Percentiles rank a stretch among this genome's conserved stretches.
Conservation (phyloP, 2,329 filamentous ascomycete genomes). For the Colletotrichum costaricense region DNA sequence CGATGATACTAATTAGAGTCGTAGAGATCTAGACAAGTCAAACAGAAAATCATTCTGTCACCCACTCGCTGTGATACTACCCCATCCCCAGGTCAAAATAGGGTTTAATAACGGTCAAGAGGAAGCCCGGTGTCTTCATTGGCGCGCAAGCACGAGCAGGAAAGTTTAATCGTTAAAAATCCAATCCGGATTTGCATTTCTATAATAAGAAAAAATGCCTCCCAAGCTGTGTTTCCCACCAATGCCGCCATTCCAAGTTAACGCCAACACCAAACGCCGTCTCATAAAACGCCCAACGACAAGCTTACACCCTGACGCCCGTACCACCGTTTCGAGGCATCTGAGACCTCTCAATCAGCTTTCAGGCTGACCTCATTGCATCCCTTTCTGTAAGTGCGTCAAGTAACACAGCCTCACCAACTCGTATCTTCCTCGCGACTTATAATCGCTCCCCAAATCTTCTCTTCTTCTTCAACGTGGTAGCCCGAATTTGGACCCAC, state of each 20-base stretch:
- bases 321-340: neutral
- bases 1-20: too few relatives aligned
- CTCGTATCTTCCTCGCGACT: slow-evolving; percentile 53
- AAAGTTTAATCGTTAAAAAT: neutral
- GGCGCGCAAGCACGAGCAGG: neutral
- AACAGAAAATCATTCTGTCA: too few relatives aligned
- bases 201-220: neutral
- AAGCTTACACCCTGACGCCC: neutral
- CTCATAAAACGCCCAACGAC: neutral
- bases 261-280: neutral
- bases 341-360: neutral
- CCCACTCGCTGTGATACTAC: too few relatives aligned
- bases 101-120: too few relatives aligned
- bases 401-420: slow-evolving; percentile 44
- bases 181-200: neutral
- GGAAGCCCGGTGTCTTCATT: neutral
- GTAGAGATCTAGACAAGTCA: too few relatives aligned
- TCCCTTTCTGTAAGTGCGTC: too few relatives aligned
- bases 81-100: too few relatives aligned
- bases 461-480: slow-evolving; percentile 54
- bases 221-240: neutral
- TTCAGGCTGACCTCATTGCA: too few relatives aligned
- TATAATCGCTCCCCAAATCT: slow-evolving; percentile 56
- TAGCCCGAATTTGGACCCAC: slow-evolving; percentile 58
- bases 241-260: neutral